Conservation (phyloP, 2,329 filamentous ascomycete genomes). For the Xylaria sp. region DNA sequence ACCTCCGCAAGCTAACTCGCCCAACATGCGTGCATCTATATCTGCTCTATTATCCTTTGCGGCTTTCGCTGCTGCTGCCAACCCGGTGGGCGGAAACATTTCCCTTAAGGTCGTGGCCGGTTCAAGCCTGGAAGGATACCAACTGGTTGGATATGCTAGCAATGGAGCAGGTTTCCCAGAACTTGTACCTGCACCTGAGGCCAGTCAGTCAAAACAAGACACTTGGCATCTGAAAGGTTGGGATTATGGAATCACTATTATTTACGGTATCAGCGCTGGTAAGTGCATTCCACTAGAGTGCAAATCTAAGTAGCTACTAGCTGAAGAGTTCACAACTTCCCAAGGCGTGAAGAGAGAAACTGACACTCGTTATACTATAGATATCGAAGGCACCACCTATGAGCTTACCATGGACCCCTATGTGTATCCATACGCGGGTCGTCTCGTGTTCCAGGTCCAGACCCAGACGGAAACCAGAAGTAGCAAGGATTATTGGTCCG, state of each 20-base stretch:
- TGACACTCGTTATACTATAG: no score
- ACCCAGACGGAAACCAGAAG: background rate
- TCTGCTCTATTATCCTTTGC: no score
- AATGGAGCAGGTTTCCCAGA: background rate
- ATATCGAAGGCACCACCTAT: background rate
- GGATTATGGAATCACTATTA: background rate
- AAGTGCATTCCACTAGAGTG: no score
- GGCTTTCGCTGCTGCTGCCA: no score
- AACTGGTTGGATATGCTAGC: background rate
- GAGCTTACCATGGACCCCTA: background rate
- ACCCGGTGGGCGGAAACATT: no score
- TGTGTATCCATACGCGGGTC: background rate
- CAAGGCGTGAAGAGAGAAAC: no score
- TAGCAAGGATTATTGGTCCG: background rate
- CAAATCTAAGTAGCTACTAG: no score
- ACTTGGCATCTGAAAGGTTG: background rate
- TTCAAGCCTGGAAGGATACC: background rate
- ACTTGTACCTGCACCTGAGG: slow-evolving; percentile 1
- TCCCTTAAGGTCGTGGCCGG: no score
- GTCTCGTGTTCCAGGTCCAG: background rate
- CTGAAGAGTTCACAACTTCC: no score
- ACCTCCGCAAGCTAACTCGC: no score
- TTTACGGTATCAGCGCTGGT: no score
- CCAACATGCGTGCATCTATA: no score
- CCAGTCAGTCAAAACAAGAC: background rate